These are phyloP conservation scores for Acanthamoeba triangularis DNA, from an alignment of 208 protist species.

Conservation along the genomic window DNA sequence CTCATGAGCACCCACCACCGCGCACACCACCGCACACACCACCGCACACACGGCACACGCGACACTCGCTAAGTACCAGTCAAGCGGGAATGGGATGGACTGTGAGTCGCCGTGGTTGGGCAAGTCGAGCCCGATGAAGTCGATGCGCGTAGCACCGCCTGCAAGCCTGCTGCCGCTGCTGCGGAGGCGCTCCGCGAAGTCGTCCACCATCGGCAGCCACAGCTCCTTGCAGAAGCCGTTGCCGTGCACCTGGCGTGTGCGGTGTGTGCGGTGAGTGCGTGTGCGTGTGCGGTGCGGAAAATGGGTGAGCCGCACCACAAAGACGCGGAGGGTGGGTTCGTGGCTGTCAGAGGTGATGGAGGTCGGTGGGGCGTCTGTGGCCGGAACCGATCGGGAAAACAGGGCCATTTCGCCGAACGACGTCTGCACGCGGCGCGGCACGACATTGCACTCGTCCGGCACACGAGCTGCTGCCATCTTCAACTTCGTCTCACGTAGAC, in stretches of 20 bases:
- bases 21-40: not conserved
- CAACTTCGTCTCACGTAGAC: too few relatives aligned
- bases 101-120: conserved; percentile 28
- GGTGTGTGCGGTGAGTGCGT: not conserved
- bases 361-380: too few relatives aligned
- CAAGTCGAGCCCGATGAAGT: conserved; percentile 40
- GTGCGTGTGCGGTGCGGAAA: not conserved
- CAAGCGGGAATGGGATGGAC: not conserved
- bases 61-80: not conserved
- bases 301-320: not conserved
- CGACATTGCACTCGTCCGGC: too few relatives aligned
- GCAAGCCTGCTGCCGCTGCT: not conserved
- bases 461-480: too few relatives aligned
- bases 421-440: too few relatives aligned
- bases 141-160: not conserved
- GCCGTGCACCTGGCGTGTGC: conserved; percentile 71
- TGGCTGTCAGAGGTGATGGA: not conserved
- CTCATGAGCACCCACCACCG: too few relatives aligned
- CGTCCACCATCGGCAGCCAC: conserved; percentile 20
- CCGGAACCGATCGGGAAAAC: too few relatives aligned
- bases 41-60: not conserved
- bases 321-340: not conserved
- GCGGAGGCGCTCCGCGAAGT: not conserved
- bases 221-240: conserved; percentile 71
- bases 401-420: too few relatives aligned